Percentiles rank a stretch among this genome's conserved stretches.
Conservation (phyloP, 2,329 filamentous ascomycete species). For the Onygena corvina region DNA sequence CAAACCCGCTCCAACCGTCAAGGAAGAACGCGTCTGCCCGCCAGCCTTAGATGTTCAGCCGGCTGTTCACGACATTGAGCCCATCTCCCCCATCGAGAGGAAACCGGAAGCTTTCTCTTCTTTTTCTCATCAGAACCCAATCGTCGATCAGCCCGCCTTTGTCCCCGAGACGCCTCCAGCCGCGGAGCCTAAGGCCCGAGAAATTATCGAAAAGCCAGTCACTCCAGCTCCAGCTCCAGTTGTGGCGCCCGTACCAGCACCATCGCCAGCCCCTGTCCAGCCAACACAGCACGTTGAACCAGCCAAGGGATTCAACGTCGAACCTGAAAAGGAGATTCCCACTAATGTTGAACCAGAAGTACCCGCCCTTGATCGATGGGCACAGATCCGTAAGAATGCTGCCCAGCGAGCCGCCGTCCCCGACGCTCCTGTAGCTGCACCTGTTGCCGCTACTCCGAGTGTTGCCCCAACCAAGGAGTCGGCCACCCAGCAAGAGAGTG, state of each 20-base stretch:
- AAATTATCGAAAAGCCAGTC: neutral
- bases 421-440: slow-evolving; percentile 49
- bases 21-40: slow-evolving; percentile 16
- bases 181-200: slow-evolving; percentile 6
- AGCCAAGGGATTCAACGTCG: neutral
- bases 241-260: slow-evolving; percentile 4
- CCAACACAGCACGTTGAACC: neutral
- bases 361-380: slow-evolving; percentile 68
- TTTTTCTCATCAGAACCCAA: slow-evolving; percentile 74
- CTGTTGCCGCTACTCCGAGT: slow-evolving; percentile 47
- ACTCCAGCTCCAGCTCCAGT: neutral
- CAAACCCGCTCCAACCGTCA: slow-evolving; percentile 13
- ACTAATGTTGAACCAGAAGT: slow-evolving; percentile 9
- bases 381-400: slow-evolving; percentile 89
- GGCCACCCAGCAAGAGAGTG: slow-evolving; percentile 90
- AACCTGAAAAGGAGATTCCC: neutral
- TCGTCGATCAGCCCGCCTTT: slow-evolving; percentile 77
- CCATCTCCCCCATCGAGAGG: slow-evolving; percentile 43
- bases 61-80: slow-evolving; percentile 43
- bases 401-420: slow-evolving; percentile 61
- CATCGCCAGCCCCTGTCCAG: neutral
- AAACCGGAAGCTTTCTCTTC: slow-evolving; percentile 43
- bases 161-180: slow-evolving; percentile 44
- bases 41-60: slow-evolving; percentile 25
- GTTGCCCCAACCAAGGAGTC: slow-evolving; percentile 48